Base-by-base conservation (phyloP, 176 grass and related monocot genomes). In the Avena sativa region DNA sequence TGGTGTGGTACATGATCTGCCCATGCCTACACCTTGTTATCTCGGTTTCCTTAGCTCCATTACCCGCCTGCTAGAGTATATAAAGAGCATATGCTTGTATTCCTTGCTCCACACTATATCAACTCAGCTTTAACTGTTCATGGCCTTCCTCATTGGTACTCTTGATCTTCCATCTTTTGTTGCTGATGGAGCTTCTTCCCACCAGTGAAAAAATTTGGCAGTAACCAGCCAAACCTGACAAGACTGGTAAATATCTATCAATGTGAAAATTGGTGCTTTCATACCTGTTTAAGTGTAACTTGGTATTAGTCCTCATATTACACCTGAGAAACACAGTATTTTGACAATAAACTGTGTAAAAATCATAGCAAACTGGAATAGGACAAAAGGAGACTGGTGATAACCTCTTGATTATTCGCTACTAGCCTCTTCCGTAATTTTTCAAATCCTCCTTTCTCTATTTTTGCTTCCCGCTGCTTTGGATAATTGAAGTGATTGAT, bases 131-230 rank as follows among this genome's bases (percentile, higher is more conserved):
- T 86, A 70, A 50, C 34, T 86, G 67, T 26, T 79, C 61, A 19
- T 85, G 60, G 43, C 16, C 25, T 20, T 8, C 6, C 16, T 64
- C 47, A 64, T 74, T 79, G 59, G 20, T 84, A 48, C 64, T 86
- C 4, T 49, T 87, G 49, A 43, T 79, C 19, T 50, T 69, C 16
- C 43, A 28, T 62, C 32, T 62, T 79, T 83, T 87, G 71, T 89
- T 75, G 72, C 49, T 76, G 26, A 60, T 23, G n/a, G 28, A 82
- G 68, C 60, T 59, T 16, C 38, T 82, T 81, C 13, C 15, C 48
- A 55, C 49, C 50, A 12, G 48, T 53, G 25, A 30, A 12, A 49
- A 17, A 20, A 25, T 5, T 49, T 51, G 47, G 14, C 48, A 71
- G 67, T 28, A 76, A 76, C 38, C 38, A 47, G 69, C 38, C 10